Base-by-base conservation (phyloP, 345 rosid genomes). In the Pelargonium nanum region DNA sequence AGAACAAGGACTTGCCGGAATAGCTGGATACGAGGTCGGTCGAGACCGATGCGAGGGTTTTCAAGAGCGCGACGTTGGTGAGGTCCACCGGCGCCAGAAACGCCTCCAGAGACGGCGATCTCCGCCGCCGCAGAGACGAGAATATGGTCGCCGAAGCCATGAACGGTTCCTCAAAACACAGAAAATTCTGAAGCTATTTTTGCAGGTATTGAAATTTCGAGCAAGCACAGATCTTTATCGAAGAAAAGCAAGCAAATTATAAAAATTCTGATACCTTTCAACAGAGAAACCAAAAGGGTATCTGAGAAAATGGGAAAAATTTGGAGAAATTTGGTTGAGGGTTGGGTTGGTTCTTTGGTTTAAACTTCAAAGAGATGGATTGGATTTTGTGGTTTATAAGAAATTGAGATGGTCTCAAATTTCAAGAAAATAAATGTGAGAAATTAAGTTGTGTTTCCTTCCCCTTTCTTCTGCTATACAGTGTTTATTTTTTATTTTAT, bases 71-170 rank as follows among this genome's bases (percentile, higher is more conserved):
- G 13, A 79, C 75, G 40, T 86, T 89, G 55, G 83, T 73, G 40
- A 94, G 77, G 76, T 90, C 90, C 67, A 90, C 96, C 50, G 92
- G 96, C 22, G 85, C 90, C 69, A 90, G 55, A 65, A 88, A 90
- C 8, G 90, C 91, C 69, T 86, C 93, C 17, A 94, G 40, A 13
- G 87, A 88, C 32, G 91, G 88, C 53, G 92, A 81, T 60, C 96
- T 77, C 67, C 91, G 78, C 69, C 93, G 73, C 64, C 96, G 76
- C 0, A 89, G 62, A 53, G 96, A 94, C 30, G 96, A 86, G 66
- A 94, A 86, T 59, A 88, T 86, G 22, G 96, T 95, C 5, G 89
- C 93, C 6, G 84, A 64, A 0, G 99, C 96, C 99, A 94, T 88
- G 45, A 34, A 34, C 6, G 6, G 1, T 9, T 15, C 4, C 13